phyloP scores from a whole-genome alignment of 257 asterid species.

The Solanum tacnaense region DNA sequence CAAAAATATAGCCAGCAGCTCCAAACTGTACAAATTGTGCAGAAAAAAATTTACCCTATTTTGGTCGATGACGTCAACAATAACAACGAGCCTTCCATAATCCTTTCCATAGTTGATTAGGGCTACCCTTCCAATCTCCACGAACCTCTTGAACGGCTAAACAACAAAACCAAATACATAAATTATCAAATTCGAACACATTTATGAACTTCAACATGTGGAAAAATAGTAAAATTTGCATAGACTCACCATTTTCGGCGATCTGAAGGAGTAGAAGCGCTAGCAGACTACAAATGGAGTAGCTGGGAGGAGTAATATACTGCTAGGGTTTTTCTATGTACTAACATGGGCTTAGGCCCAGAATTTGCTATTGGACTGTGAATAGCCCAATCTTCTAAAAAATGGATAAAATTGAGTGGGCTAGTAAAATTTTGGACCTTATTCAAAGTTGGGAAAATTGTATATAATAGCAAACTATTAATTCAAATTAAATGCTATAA shows the following conservation, averaged over 20 bases:
- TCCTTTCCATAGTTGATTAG: slow-evolving; percentile 84
- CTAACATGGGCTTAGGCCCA: not conserved
- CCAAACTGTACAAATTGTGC: not conserved
- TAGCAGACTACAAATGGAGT: not conserved
- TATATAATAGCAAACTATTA: too few species aligned
- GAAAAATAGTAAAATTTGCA: not conserved
- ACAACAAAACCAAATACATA: not conserved
- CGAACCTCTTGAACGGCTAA: slow-evolving; percentile 94
- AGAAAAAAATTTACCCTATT: slow-evolving; percentile 39
- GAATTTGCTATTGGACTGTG: not conserved
- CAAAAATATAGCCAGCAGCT: not conserved
- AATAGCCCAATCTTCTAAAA: not conserved
- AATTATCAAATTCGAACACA: not conserved
- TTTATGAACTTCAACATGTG: not conserved
- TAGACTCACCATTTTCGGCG: slow-evolving; percentile 16
- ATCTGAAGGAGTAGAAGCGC: not conserved
- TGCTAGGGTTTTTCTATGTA: not conserved
- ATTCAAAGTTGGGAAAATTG: too few species aligned
- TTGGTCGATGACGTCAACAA: slow-evolving; percentile 84
- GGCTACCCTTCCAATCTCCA: slow-evolving; percentile 91
- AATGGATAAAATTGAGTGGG: not conserved
- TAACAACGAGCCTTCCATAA: slow-evolving; percentile 79
- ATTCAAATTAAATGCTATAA: too few species aligned
- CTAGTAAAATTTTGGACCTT: not conserved
- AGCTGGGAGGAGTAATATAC: not conserved